Evolutionary conservation across 164 flowering plant genomes (phyloP).

Genomic region (Nymphaea thermarum): DNA sequence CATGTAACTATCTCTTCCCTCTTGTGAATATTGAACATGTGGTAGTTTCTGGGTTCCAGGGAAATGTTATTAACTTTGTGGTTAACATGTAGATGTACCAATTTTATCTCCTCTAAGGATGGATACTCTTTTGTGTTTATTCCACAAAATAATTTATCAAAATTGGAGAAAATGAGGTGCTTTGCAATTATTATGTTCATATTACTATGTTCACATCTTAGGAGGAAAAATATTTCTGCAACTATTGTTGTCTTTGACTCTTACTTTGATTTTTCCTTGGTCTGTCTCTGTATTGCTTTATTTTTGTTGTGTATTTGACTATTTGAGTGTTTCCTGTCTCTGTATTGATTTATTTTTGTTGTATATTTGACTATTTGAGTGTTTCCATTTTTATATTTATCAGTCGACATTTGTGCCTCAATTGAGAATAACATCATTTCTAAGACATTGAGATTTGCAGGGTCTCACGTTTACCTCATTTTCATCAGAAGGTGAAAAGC

Average conservation of each 20-base stretch:
- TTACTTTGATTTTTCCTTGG: neutral
- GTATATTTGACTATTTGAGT: neutral
- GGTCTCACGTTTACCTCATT: slow-evolving; percentile 70
- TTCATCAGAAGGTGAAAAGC: slow-evolving; percentile 37
- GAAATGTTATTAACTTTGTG: too few species aligned
- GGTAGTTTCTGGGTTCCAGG: too few species aligned
- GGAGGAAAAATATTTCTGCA: neutral
- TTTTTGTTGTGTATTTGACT: neutral
- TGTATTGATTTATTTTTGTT: neutral
- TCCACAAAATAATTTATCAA: too few species aligned
- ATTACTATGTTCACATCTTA: neutral
- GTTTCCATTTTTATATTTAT: neutral
- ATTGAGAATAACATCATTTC: neutral
- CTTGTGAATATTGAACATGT: too few species aligned
- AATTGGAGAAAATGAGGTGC: too few species aligned
- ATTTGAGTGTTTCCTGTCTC: neutral
- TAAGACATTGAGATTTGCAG: slow-evolving; percentile 23
- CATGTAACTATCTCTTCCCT: too few species aligned
- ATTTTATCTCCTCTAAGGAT: too few species aligned
- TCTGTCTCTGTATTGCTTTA: neutral
- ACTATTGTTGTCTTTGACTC: neutral
- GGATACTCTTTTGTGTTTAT: too few species aligned
- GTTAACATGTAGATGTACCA: too few species aligned
- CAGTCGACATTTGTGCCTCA: neutral
- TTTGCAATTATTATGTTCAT: neutral